Percentiles rank a stretch among this genome's conserved stretches.
Evolutionary conservation across 1,139 yeast genomes (phyloP).

Genomic region (Hanseniaspora sp.): DNA sequence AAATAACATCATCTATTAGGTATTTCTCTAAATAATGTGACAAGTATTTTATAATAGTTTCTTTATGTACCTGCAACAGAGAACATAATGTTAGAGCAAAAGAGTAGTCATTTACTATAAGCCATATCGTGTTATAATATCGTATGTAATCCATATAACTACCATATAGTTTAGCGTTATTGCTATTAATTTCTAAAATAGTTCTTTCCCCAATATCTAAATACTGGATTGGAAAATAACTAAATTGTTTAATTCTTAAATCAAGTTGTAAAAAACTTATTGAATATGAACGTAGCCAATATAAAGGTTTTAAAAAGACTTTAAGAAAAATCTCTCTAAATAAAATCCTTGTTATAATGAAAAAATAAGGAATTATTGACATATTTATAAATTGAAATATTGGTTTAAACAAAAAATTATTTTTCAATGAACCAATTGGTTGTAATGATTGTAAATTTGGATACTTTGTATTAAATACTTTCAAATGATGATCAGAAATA

Average conservation of each 20-base stretch:
- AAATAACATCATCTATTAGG: slow-evolving; percentile 33
- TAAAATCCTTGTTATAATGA: slow-evolving; percentile 25
- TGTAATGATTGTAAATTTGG: neutral
- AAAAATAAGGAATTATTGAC: slow-evolving; percentile 17
- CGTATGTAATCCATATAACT: slow-evolving; percentile 67
- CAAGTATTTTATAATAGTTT: slow-evolving; percentile 22
- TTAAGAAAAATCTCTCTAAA: slow-evolving; percentile 32
- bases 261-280: slow-evolving; percentile 71
- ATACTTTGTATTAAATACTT: neutral
- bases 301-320: slow-evolving; percentile 31
- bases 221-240: slow-evolving; percentile 75
- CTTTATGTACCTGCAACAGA: slow-evolving; percentile 39
- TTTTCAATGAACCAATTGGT: slow-evolving; percentile 8
- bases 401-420: slow-evolving; percentile 19
- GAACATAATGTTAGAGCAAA: slow-evolving; percentile 57
- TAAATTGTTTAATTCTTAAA: slow-evolving; percentile 61
- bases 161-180: slow-evolving; percentile 23
- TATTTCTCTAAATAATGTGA: slow-evolving; percentile 19
- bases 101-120: slow-evolving; percentile 68
- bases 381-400: slow-evolving; percentile 11
- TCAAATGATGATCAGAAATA: slow-evolving; percentile 12
- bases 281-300: slow-evolving; percentile 31
- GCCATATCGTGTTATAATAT: slow-evolving; percentile 80
- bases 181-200: neutral
- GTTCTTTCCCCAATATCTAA: slow-evolving; percentile 36